Evolutionary conservation across 257 asterid genomes (phyloP).

Genomic region (Fraxinus excelsior): DNA sequence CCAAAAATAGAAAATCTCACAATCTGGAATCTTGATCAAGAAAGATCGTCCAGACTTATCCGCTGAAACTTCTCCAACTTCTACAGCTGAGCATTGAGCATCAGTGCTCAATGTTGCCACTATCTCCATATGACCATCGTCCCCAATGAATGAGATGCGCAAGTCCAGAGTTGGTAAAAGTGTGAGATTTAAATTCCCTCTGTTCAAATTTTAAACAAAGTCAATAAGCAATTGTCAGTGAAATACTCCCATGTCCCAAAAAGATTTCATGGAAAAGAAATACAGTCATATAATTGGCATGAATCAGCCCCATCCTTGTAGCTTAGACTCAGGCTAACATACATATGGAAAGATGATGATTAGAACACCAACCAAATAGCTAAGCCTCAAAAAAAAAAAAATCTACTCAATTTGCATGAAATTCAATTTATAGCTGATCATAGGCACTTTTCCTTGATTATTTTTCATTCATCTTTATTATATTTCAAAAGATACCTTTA

Average conservation of each 20-base stretch:
- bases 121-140: constrained; percentile 76
- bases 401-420: constrained; percentile 18
- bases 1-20: constrained; percentile 65
- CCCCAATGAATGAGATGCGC: constrained; percentile 84
- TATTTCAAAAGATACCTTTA: not conserved
- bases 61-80: constrained; percentile 60
- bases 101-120: constrained; percentile 54
- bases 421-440: not conserved
- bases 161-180: constrained; percentile 83
- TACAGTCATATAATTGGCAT: not conserved
- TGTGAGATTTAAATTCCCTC: constrained; percentile 78
- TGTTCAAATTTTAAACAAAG: constrained; percentile 29
- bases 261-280: constrained; percentile 3
- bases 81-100: constrained; percentile 41
- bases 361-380: not conserved
- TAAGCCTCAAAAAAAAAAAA: not conserved
- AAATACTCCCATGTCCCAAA: constrained; percentile 13
- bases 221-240: constrained; percentile 23
- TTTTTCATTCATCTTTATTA: too few relatives aligned
- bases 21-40: constrained; percentile 45
- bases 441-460: not conserved
- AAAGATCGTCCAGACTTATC: constrained; percentile 92
- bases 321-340: constrained; percentile 15
- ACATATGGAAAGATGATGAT: not conserved
- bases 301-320: constrained; percentile 2